Evolutionary conservation across 1,284 basidiomycete genomes (phyloP), one percentile per base, ranked within the genome.

Genomic region (Apiotrichum montevideense): DNA sequence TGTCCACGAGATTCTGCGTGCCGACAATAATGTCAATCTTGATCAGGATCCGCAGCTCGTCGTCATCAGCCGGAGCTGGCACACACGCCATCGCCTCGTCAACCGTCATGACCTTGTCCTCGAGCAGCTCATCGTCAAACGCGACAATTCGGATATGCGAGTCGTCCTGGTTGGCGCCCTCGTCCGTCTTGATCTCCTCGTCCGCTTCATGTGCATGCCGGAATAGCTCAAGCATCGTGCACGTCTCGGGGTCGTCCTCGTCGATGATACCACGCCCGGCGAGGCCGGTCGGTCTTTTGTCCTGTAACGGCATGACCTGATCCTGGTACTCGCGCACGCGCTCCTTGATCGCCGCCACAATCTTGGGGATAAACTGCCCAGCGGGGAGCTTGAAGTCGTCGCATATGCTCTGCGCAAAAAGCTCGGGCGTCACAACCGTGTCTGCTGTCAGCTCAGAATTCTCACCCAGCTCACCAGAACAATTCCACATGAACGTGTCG

Each of bases 401-500:
- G 45, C 95, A 87, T 15, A 98, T 79, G 9, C 87, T 86, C 65
- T 88, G 86, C 0, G 94, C 94, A 69, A 98, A 97, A 41, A 85
- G 77, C 68, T 96, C 90, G 2, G 93, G 90, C 0, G 90, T 89
- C 40, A 96, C 85, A 52, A 91, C 80, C 2, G 88, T 85, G 74
- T 98, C 95, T 90, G 70, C 49, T 7, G n/a, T 61, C 41, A 58
- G 40, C 21, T 21, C 21, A 21, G 21, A 21, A 21, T 21, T 21
- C 21, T 21, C 21, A 21, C 32, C 8, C 1, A 11, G 77, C 83
- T 52, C 58, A 92, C 91, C 91, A 66, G 88, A 87, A 52, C 94
- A 78, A 70, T 98, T 97, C 95, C 95, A 99, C 39, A 95, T 84
- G 75, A 98, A 97, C 0, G 95, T 94, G 73, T 99, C 95, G 41